Base-by-base conservation (phyloP, 805 yeast genomes). In the Allodekkera sacchari region DNA sequence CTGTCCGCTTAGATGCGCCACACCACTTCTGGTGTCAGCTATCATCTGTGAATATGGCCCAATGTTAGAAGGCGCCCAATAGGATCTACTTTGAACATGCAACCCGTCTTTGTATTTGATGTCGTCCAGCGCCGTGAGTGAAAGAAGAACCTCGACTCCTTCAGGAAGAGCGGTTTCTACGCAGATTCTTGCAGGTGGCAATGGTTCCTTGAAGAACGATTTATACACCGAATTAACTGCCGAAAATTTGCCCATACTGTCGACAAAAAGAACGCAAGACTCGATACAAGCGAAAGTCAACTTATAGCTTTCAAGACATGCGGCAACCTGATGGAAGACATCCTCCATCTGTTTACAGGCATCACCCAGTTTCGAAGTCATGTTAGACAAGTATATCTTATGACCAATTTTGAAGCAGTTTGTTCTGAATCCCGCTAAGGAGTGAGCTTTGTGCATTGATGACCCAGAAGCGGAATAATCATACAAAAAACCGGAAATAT, bases 21-120 rank as follows among this genome's bases (percentile, higher is more conserved):
- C 54, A 18, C 66, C 56, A 34, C 74, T 71, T 13, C 50, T 50
- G 10, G 47, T 53, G 39, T 74, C 77, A 4, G 68, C 54, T 8
- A 77, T 73, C 0, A 88, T 71, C 55, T 92, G 98, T 0, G 98
- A 89, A 51, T 92, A 92, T 0, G 98, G 98, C 0, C 98, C 98
- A 28, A 92, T 92, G 44, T 92, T 92, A 22, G 95, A 89, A 0
- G 98, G 98, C 0, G 96, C 97, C 98, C 98, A 92, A 52, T 83
- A 88, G 25, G 96, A 87, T 37, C 88, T 66, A 1, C 96, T 87
- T 45, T 92, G 89, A 7, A 92, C 85, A 48, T 92, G 97, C 11
- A 89, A 60, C 1, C 97, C 96, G 19, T 58, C 59, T 43, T 80
- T 80, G 8, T 42, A 43, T 0, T 18, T 27, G 21, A 51, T 26